phyloP scores from a whole-genome alignment of 441 rosid species.

The Populus hybrid region DNA sequence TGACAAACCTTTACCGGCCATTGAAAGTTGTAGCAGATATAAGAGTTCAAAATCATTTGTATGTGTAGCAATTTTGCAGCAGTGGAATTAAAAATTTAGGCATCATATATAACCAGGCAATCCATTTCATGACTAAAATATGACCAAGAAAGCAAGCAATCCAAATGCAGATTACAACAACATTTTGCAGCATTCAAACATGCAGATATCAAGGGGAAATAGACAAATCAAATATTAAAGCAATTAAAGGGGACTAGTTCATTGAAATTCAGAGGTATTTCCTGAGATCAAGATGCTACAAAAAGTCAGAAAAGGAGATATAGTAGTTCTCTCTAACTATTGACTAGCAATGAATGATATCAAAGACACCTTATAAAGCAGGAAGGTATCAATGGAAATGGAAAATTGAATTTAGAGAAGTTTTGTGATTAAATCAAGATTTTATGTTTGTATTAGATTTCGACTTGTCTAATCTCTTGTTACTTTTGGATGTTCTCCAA shows the following conservation, averaged over 20 bases:
- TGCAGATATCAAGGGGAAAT: too few species aligned
- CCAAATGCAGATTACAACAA: background rate
- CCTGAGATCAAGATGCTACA: background rate
- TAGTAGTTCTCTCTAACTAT: background rate
- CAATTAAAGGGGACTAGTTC: background rate
- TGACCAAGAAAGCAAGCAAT: background rate
- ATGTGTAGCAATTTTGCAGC: background rate
- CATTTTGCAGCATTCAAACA: background rate
- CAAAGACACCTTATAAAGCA: slow-evolving; percentile 2
- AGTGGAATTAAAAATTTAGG: background rate
- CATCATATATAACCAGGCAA: background rate
- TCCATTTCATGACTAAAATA: background rate
- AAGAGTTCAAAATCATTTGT: background rate
- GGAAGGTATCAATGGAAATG: background rate
- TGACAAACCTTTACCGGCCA: background rate
- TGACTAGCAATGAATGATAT: background rate
- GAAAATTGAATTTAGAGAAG: background rate
- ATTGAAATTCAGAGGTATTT: background rate
- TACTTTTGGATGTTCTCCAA: slow-evolving; percentile 7
- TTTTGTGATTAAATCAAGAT: background rate
- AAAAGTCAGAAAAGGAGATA: background rate
- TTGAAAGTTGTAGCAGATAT: background rate
- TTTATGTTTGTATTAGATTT: background rate
- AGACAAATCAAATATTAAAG: background rate
- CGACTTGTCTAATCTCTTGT: background rate